A percentile compares a stretch with the other conserved stretches of the same genome.
Evolutionary conservation across 805 yeast genomes (phyloP).

Genomic region (Yarrowia sp.): DNA sequence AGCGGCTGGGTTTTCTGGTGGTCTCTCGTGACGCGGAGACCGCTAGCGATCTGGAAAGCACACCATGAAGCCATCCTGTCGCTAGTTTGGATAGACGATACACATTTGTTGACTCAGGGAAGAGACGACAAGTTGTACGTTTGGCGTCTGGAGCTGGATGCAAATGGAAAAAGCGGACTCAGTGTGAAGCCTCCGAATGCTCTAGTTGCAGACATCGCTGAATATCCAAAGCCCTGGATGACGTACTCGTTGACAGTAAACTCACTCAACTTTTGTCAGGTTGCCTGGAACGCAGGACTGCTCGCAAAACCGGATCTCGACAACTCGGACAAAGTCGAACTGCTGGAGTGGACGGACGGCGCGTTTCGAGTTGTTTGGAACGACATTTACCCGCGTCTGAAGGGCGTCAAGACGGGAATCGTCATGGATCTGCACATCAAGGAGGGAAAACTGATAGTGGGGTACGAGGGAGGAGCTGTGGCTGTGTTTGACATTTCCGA

Average conservation of each 20-base stretch:
- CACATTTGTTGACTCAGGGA: slow-evolving; percentile 56
- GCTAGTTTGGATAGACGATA: slow-evolving; percentile 42
- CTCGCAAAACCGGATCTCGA: slow-evolving; percentile 62
- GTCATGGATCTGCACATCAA: slow-evolving; percentile 57
- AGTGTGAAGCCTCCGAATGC: slow-evolving; percentile 29
- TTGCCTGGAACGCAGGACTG: slow-evolving; percentile 44
- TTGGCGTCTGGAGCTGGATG: slow-evolving; percentile 33
- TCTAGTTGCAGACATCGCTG: slow-evolving; percentile 29
- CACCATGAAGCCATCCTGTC: slow-evolving; percentile 55
- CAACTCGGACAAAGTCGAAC: slow-evolving; percentile 62
- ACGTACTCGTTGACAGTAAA: slow-evolving; percentile 63
- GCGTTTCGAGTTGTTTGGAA: slow-evolving; percentile 7
- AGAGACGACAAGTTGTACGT: slow-evolving; percentile 53
- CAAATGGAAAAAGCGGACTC: background rate
- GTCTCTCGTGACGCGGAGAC: slow-evolving; percentile 58
- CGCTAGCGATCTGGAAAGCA: slow-evolving; percentile 56
- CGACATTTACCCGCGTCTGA: slow-evolving; percentile 1
- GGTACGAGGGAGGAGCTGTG: slow-evolving; percentile 74
- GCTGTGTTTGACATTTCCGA: slow-evolving; percentile 36
- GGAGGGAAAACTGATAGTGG: slow-evolving; percentile 43
- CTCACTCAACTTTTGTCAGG: slow-evolving; percentile 67
- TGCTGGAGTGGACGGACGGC: slow-evolving; percentile 43
- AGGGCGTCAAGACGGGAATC: slow-evolving; percentile 52
- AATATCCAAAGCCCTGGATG: slow-evolving; percentile 38
- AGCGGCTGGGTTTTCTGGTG: slow-evolving; percentile 64